phyloP scores from a whole-genome alignment of 2,329 filamentous ascomycete species.

The Calonectria hongkongensis region DNA sequence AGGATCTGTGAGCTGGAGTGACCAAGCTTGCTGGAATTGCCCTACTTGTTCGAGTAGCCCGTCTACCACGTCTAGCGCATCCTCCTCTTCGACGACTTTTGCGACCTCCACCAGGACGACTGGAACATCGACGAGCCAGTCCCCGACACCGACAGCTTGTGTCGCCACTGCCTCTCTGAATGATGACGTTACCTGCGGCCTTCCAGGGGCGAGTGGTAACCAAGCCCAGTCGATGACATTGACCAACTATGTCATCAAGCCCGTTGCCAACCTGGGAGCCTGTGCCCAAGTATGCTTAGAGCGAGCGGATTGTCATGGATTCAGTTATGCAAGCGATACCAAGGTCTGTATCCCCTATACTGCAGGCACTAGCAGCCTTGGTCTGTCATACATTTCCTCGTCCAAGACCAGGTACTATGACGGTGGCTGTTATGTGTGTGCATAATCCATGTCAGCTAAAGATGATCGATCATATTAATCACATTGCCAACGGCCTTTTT shows the following conservation, averaged over 20 bases:
- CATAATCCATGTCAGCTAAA: constrained; percentile 10
- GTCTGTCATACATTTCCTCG: constrained; percentile 39
- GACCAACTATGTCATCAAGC: constrained; percentile 39
- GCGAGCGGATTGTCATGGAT: constrained; percentile 41
- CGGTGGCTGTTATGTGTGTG: constrained; percentile 44
- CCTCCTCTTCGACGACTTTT: constrained; percentile 9
- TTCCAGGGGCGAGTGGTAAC: constrained; percentile 43
- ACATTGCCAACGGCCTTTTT: neutral
- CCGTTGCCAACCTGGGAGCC: constrained; percentile 42
- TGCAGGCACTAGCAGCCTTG: constrained; percentile 34
- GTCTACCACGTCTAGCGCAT: constrained; percentile 10
- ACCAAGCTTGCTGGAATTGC: constrained; percentile 45
- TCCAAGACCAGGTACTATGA: constrained; percentile 42
- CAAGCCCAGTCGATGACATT: constrained; percentile 42
- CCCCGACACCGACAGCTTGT: constrained; percentile 34
- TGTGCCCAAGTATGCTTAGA: constrained; percentile 45
- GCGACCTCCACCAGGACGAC: constrained; percentile 26
- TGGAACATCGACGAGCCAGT: neutral
- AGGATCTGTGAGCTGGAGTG: constrained; percentile 36
- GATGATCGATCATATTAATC: neutral
- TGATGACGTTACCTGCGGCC: constrained; percentile 44
- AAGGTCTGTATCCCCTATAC: constrained; percentile 42
- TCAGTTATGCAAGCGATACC: constrained; percentile 40
- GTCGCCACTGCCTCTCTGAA: constrained; percentile 35
- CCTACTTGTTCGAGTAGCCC: constrained; percentile 32